A percentile compares a stretch with the other conserved stretches of the same genome.
Evolutionary conservation across 2,329 filamentous ascomycete genomes (phyloP).

Genomic region (Blastomyces parvus): DNA sequence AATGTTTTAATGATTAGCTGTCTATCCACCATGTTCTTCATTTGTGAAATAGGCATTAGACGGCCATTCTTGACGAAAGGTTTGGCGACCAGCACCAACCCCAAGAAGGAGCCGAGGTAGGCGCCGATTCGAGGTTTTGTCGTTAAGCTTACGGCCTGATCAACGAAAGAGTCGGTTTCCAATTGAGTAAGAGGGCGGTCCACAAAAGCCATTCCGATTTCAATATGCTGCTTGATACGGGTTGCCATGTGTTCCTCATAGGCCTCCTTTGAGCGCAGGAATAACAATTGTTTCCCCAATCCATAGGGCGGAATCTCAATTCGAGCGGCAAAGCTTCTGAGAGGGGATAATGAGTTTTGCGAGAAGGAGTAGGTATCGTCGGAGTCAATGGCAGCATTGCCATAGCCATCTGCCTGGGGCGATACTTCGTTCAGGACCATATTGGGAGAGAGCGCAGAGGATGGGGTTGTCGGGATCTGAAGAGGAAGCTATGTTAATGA

Average conservation of each 20-base stretch:
- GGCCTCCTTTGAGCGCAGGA: not conserved
- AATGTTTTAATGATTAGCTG: not conserved
- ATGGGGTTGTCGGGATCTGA: not conserved
- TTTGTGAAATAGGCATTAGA: not conserved
- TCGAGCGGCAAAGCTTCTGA: conserved; percentile 7
- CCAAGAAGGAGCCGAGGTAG: conserved; percentile 16
- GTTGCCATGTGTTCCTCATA: conserved; percentile 10
- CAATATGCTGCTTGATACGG: conserved; percentile 16
- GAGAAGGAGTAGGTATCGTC: conserved; percentile 2
- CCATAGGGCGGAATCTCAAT: conserved; percentile 7
- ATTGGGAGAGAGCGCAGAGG: conserved; percentile 7
- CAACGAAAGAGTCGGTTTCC: conserved; percentile 27
- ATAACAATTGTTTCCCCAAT: not conserved
- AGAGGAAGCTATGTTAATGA: not conserved
- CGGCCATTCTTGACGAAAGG: not conserved
- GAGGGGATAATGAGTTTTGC: conserved; percentile 2
- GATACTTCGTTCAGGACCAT: conserved; percentile 24
- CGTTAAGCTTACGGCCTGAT: conserved; percentile 18
- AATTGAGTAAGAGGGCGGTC: conserved; percentile 26
- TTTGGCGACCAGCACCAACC: conserved; percentile 5
- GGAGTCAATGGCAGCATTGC: not conserved
- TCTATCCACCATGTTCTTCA: not conserved
- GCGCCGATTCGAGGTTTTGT: conserved; percentile 15
- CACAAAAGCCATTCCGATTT: conserved; percentile 18
- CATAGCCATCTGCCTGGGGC: conserved; percentile 14